Evolutionary conservation across 441 rosid genomes (phyloP).

Genomic region (Euphorbia schlechtendalii): DNA sequence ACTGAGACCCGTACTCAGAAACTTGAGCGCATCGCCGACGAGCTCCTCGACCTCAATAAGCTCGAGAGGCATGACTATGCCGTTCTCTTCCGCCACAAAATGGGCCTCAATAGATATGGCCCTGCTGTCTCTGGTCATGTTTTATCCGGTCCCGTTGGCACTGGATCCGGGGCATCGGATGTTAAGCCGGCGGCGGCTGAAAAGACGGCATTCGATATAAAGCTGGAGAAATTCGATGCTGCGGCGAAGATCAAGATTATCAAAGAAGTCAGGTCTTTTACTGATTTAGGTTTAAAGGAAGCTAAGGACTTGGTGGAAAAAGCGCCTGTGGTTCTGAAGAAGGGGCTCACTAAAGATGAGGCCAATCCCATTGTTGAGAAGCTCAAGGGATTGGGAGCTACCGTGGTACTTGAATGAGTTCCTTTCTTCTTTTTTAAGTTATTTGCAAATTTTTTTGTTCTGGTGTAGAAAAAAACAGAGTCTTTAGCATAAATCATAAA

Average conservation of each 20-base stretch:
- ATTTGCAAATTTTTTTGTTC: neutral
- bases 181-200: conserved; percentile 44
- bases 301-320: conserved; percentile 84
- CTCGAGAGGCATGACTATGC: conserved; percentile 28
- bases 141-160: conserved; percentile 12
- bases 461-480: conserved; percentile 14
- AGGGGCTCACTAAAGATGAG: conserved; percentile 77
- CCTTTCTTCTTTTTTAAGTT: neutral
- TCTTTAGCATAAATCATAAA: neutral
- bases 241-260: conserved; percentile 64
- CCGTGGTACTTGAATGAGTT: conserved; percentile 29
- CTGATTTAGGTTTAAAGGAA: conserved; percentile 67
- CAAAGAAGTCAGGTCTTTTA: conserved; percentile 64
- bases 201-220: conserved; percentile 66
- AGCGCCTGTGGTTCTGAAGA: conserved; percentile 53
- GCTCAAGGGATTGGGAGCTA: conserved; percentile 39
- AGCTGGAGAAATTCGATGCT: conserved; percentile 66
- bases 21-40: conserved; percentile 28
- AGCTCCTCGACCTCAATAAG: conserved; percentile 24
- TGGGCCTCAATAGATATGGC: conserved; percentile 25
- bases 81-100: conserved; percentile 26
- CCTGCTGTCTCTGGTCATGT: conserved; percentile 19
- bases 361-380: conserved; percentile 50
- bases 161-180: conserved; percentile 18
- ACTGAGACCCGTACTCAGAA: conserved; percentile 23